Conservation (phyloP, 192 early-diverging fungal species). For the Coemansia sp. region DNA sequence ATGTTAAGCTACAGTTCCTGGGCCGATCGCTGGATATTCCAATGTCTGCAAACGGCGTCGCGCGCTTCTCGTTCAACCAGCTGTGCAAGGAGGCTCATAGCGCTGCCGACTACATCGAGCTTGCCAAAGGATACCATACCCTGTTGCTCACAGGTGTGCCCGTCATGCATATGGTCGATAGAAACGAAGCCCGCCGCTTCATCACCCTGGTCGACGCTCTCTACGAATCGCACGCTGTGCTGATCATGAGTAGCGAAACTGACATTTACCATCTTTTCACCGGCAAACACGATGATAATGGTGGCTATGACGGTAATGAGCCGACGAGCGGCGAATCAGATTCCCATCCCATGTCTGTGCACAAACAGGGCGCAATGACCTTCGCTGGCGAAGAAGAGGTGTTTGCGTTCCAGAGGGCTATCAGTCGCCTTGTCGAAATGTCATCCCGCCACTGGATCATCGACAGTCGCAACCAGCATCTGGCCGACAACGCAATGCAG, state of each 20-base stretch:
- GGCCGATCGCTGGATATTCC: constrained; percentile 74
- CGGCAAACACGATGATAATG: constrained; percentile 56
- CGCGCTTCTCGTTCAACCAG: constrained; percentile 73
- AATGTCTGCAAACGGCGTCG: constrained; percentile 63
- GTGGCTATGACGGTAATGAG: constrained; percentile 29
- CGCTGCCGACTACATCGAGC: constrained; percentile 88
- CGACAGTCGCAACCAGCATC: constrained; percentile 22
- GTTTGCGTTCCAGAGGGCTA: constrained; percentile 93
- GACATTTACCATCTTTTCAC: constrained; percentile 70
- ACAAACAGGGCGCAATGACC: constrained; percentile 13
- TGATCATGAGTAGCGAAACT: constrained; percentile 72
- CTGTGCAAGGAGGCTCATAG: constrained; percentile 75
- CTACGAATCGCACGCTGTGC: constrained; percentile 78
- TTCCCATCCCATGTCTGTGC: constrained; percentile 17
- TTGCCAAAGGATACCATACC: constrained; percentile 72
- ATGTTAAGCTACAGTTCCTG: constrained; percentile 62
- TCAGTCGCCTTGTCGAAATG: constrained; percentile 94
- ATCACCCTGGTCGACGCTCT: constrained; percentile 93
- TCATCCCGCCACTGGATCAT: constrained; percentile 73
- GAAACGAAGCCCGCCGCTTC: constrained; percentile 88
- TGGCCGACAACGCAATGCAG: constrained; percentile 40
- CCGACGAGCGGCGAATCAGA: constrained; percentile 11
- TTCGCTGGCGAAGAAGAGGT: constrained; percentile 82
- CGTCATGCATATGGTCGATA: constrained; percentile 61
- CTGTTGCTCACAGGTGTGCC: constrained; percentile 80